phyloP scores from a whole-genome alignment of 202 grass and related monocot genomes.

The Sporobolus alterniflorus region DNA sequence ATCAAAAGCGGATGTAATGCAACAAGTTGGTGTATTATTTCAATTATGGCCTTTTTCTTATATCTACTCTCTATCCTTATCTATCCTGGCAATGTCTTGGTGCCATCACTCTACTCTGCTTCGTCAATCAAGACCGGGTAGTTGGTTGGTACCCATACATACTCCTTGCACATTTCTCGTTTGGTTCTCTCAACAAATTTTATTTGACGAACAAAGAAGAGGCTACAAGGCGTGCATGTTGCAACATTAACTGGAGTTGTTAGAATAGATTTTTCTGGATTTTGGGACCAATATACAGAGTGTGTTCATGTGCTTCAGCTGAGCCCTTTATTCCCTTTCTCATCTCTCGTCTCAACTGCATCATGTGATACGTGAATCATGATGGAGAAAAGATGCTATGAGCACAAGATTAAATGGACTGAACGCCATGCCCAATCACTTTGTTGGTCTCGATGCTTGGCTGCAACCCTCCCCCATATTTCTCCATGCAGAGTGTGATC shows the following conservation, averaged over 20 bases:
- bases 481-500: neutral
- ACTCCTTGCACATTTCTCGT: conserved; percentile 10
- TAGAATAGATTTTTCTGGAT: neutral
- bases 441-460: neutral
- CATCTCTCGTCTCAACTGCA: neutral
- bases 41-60: neutral
- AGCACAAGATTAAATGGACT: neutral
- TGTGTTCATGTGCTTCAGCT: conserved; percentile 34
- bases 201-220: conserved; percentile 22
- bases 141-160: conserved; percentile 37
- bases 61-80: conserved; percentile 34
- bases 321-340: neutral
- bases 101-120: conserved; percentile 36
- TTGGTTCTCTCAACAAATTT: conserved; percentile 4
- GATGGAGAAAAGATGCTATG: neutral
- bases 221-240: conserved; percentile 15
- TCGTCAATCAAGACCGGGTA: conserved; percentile 26
- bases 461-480: no score
- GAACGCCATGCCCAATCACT: neutral
- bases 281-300: neutral
- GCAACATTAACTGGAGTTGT: neutral
- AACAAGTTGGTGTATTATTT: conserved; percentile 45
- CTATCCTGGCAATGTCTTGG: conserved; percentile 45
- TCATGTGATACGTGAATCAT: conserved; percentile 1
- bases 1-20: conserved; percentile 22